Evolutionary conservation across 495 filamentous ascomycete species (phyloP).

Genomic region (Lasiosphaeris hirsuta): DNA sequence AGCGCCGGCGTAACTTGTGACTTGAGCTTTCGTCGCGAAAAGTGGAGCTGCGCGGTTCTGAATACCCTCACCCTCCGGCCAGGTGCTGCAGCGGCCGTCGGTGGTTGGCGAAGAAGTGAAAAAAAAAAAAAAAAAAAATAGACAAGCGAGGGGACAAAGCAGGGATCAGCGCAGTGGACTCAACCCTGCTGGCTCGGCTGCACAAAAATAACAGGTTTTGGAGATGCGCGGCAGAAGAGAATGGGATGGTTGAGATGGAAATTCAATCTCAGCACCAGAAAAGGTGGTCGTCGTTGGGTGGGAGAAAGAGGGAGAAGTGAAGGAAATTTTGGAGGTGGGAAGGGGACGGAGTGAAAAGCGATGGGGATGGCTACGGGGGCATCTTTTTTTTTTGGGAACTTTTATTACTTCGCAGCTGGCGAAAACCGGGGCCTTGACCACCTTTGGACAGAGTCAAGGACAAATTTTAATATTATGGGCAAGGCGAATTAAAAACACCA

Average conservation of each 20-base stretch:
- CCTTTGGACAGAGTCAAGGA: constrained; percentile 38
- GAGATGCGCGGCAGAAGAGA: constrained; percentile 29
- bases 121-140: constrained; percentile 21
- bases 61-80: constrained; percentile 42
- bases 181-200: constrained; percentile 30
- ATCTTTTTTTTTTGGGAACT: constrained; percentile 33
- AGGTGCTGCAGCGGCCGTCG: constrained; percentile 19
- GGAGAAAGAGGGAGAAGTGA: constrained; percentile 34
- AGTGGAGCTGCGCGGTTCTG: constrained; percentile 29
- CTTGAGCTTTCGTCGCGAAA: constrained; percentile 18
- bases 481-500: constrained; percentile 49
- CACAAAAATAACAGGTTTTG: constrained; percentile 21
- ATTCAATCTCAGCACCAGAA: constrained; percentile 36
- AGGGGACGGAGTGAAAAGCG: constrained; percentile 6
- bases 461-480: constrained; percentile 43
- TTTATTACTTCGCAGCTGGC: constrained; percentile 40
- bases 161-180: constrained; percentile 19
- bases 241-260: constrained; percentile 44
- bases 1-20: constrained; percentile 34
- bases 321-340: constrained; percentile 16
- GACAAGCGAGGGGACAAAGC: constrained; percentile 13
- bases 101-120: constrained; percentile 15
- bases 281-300: constrained; percentile 49
- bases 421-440: constrained; percentile 48
- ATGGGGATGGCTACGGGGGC: constrained; percentile 43